phyloP scores from a whole-genome alignment of 331 rosid genomes.

The Saraca asoca region DNA sequence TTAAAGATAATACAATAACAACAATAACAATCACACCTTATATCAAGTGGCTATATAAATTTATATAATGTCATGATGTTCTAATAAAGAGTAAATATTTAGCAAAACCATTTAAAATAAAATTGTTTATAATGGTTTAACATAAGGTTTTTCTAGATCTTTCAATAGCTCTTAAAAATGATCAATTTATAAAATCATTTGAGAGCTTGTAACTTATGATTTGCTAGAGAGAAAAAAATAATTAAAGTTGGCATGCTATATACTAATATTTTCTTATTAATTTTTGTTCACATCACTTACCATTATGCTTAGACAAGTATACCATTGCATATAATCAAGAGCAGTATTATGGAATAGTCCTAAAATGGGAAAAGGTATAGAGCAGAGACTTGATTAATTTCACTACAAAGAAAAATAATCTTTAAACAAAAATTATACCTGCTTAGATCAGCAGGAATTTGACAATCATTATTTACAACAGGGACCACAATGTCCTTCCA shows the following conservation, averaged over 20 bases:
- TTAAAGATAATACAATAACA: too few species aligned
- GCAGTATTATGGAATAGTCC: neutral
- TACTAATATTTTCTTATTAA: neutral
- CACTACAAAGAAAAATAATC: conserved; percentile 3
- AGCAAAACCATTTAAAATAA: neutral
- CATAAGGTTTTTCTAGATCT: too few species aligned
- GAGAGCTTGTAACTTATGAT: neutral
- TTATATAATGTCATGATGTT: too few species aligned
- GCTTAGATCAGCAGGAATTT: conserved; percentile 72
- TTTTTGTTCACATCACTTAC: neutral
- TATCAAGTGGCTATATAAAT: neutral
- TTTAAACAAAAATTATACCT: conserved; percentile 52
- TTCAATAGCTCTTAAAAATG: too few species aligned
- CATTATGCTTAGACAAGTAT: too few species aligned
- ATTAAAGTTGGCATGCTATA: neutral
- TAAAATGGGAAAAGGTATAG: neutral
- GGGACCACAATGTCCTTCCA: conserved; percentile 94
- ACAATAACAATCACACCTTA: too few species aligned
- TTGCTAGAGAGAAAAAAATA: neutral
- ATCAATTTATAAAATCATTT: neutral
- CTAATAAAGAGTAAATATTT: neutral
- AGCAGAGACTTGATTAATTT: neutral
- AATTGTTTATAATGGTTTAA: neutral
- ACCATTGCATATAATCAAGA: too few species aligned
- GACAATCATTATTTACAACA: conserved; percentile 51